phyloP scores from a whole-genome alignment of 352 stramenopile species.

The Globisporangium cystogenes region DNA sequence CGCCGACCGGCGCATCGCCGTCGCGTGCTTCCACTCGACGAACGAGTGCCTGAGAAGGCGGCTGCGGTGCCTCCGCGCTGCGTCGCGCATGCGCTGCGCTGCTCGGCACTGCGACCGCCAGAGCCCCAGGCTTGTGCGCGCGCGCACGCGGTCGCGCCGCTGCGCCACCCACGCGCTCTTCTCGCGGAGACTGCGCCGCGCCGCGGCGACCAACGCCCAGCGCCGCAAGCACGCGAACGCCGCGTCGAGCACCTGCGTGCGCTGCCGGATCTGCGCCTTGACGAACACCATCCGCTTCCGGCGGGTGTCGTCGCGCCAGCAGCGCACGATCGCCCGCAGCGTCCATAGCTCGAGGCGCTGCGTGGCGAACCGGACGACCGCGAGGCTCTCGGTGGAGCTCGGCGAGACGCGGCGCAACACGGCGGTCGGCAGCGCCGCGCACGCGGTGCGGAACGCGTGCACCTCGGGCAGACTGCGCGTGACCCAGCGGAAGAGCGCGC shows the following conservation, averaged over 20 bases:
- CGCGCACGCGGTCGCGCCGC: constrained; percentile 12
- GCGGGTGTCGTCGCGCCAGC: constrained; percentile 12
- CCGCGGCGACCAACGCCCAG: constrained; percentile 28
- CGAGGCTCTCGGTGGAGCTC: not conserved
- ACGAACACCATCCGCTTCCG: constrained; percentile 12
- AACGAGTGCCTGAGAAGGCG: not conserved
- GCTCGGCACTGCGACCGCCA: constrained; percentile 17
- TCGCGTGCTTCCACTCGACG: constrained; percentile 6
- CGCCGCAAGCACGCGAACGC: constrained; percentile 38
- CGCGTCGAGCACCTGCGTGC: constrained; percentile 22
- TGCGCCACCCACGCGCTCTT: constrained; percentile 36
- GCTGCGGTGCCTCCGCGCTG: not conserved
- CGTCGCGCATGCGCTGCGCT: not conserved
- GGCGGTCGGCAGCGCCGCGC: constrained; percentile 22
- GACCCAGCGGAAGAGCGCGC: constrained; percentile 50
- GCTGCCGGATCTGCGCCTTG: constrained; percentile 5
- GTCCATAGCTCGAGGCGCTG: constrained; percentile 12
- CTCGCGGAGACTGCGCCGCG: constrained; percentile 17
- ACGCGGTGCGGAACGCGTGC: constrained; percentile 15
- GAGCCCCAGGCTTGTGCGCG: constrained; percentile 14
- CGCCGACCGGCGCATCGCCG: not conserved
- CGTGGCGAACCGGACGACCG: constrained; percentile 12
- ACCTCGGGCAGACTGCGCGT: constrained; percentile 23
- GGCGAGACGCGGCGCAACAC: constrained; percentile 24
- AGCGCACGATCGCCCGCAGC: constrained; percentile 11